These are phyloP conservation scores for Chalciporus piperatus DNA, from an alignment of 768 basidiomycete species.

Conservation along the genomic window DNA sequence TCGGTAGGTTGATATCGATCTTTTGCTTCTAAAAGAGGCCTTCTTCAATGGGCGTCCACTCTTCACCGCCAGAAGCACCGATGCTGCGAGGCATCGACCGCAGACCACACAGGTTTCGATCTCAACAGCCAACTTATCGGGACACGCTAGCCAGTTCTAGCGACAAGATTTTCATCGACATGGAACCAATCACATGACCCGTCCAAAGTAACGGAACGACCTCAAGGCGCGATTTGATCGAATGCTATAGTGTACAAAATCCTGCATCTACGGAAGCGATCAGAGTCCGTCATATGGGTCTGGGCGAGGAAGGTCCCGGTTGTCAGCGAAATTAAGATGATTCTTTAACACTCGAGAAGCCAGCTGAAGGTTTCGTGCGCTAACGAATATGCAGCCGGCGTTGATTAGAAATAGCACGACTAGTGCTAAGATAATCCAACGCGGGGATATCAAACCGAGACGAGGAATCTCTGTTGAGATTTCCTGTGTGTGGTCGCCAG, in stretches of 20 bases:
- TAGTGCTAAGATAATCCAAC: constrained; percentile 16
- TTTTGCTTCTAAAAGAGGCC: neutral
- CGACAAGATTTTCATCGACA: too few species aligned
- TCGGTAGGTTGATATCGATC: too few species aligned
- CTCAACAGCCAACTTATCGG: too few species aligned
- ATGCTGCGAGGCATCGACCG: too few species aligned
- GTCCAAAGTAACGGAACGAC: too few species aligned
- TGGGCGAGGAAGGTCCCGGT: constrained; percentile 28
- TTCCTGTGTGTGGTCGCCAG: neutral
- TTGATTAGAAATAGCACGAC: constrained; percentile 24
- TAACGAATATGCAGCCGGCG: constrained; percentile 18
- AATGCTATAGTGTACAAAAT: neutral
- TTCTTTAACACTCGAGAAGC: constrained; percentile 17
- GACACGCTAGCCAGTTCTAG: neutral
- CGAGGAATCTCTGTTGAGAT: constrained; percentile 6
- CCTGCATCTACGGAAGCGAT: neutral
- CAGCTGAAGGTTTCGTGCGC: constrained; percentile 14
- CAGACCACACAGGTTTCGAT: too few species aligned
- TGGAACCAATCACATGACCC: neutral
- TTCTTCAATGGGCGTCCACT: neutral
- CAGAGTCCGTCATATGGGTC: constrained; percentile 31
- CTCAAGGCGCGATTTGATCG: neutral
- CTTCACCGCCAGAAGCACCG: too few species aligned
- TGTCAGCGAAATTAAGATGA: constrained; percentile 19
- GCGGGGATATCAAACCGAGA: neutral